phyloP scores from a whole-genome alignment of 1,284 basidiomycete species.

The Naganishia sp. region DNA sequence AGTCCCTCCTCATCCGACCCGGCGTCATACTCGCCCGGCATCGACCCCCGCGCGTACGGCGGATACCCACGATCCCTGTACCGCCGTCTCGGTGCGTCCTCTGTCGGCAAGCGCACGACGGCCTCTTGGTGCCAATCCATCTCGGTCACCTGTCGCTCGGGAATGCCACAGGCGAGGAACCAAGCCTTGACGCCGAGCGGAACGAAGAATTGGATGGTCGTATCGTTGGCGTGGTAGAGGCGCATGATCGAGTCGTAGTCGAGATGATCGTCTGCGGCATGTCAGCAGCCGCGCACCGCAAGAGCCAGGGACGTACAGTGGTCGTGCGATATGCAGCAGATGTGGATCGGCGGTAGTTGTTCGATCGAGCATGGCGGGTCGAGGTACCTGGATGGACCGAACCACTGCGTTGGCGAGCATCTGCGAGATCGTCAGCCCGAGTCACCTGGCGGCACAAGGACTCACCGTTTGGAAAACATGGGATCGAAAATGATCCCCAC shows the following conservation, averaged over 20 bases:
- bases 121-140: constrained; percentile 54
- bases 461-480: constrained; percentile 51
- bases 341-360: constrained; percentile 49
- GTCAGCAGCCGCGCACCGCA: background rate
- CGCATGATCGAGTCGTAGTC: constrained; percentile 53
- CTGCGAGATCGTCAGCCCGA: constrained; percentile 20
- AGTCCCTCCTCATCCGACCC: background rate
- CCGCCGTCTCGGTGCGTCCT: background rate
- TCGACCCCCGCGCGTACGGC: background rate
- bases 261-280: constrained; percentile 49
- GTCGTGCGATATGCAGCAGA: constrained; percentile 51
- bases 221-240: constrained; percentile 42
- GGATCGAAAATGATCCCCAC: constrained; percentile 52
- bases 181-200: constrained; percentile 49
- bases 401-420: constrained; percentile 51
- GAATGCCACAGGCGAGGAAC: constrained; percentile 48
- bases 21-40: no score
- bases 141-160: constrained; percentile 46
- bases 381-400: constrained; percentile 50
- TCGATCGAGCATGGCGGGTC: constrained; percentile 49
- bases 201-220: constrained; percentile 50
- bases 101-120: constrained; percentile 35
- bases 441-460: background rate
- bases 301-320: constrained; percentile 44
- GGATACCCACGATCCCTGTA: constrained; percentile 4